Conservation (phyloP, 805 yeast genomes). For the Cyberlindnera xylosilytica region DNA sequence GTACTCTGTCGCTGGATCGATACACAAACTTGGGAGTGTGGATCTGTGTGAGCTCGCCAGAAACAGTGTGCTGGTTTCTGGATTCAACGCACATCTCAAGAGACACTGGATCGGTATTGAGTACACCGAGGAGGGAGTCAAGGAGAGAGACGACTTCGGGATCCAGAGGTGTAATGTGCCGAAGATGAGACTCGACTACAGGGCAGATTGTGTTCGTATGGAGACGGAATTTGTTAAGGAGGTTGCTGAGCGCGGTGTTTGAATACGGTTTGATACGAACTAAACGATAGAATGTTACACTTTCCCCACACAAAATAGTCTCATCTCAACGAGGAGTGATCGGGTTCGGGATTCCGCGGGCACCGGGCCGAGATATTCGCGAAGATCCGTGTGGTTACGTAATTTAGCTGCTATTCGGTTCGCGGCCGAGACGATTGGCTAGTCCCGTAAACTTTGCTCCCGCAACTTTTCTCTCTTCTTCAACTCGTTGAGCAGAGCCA, state of each 20-base stretch:
- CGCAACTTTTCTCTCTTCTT: too few species aligned
- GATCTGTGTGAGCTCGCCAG: slow-evolving; percentile 28
- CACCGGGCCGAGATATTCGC: too few species aligned
- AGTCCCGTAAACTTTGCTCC: too few species aligned
- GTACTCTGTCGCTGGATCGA: slow-evolving; percentile 26
- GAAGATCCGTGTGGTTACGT: too few species aligned
- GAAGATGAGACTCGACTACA: slow-evolving; percentile 25
- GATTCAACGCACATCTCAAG: slow-evolving; percentile 24
- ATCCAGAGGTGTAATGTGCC: slow-evolving; percentile 29
- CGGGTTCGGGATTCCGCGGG: too few species aligned
- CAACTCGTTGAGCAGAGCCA: too few species aligned
- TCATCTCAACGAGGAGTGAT: too few species aligned
- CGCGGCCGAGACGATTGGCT: neutral
- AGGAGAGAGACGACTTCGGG: slow-evolving; percentile 23
- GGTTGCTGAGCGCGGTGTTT: too few species aligned
- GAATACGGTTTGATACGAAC: too few species aligned
- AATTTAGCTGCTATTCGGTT: too few species aligned
- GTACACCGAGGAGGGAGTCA: slow-evolving; percentile 10
- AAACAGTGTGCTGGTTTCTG: slow-evolving; percentile 27
- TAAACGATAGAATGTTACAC: too few species aligned
- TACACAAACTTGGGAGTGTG: slow-evolving; percentile 25
- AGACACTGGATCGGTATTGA: slow-evolving; percentile 29
- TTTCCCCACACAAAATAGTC: too few species aligned
- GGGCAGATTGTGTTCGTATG: slow-evolving; percentile 20
- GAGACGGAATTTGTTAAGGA: slow-evolving; percentile 20